phyloP scores from a whole-genome alignment of 176 grass and related monocot species.

The Rhipidocladum racemiflorum region DNA sequence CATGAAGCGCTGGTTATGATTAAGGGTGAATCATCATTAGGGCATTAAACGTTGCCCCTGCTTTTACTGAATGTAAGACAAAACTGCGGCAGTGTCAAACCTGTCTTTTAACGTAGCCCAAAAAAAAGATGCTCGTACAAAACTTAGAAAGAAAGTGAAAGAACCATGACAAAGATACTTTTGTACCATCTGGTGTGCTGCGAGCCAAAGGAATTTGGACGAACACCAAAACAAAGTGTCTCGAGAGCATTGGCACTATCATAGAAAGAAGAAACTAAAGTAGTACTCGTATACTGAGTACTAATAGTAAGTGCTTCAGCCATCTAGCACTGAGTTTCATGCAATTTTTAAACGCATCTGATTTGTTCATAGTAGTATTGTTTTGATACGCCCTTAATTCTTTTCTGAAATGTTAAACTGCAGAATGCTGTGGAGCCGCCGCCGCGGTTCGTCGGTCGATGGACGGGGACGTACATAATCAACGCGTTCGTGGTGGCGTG shows the following conservation, averaged over 20 bases:
- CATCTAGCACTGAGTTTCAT: conserved; percentile 13
- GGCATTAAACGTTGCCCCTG: neutral
- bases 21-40: conserved; percentile 23
- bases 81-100: conserved; percentile 16
- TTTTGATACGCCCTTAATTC: neutral
- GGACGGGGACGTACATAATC: conserved; percentile 78
- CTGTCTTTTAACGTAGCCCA: neutral
- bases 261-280: neutral
- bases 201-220: neutral
- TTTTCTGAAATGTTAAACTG: conserved; percentile 1
- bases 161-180: conserved; percentile 3
- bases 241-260: neutral
- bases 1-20: conserved; percentile 20
- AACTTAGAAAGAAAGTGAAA: conserved; percentile 13
- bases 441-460: conserved; percentile 70
- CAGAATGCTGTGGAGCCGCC: conserved; percentile 88
- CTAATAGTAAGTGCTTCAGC: neutral
- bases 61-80: conserved; percentile 12
- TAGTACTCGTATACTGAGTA: neutral
- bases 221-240: neutral
- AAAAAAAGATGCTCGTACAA: neutral
- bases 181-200: neutral
- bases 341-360: neutral
- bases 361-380: neutral
- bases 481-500: conserved; percentile 88